Percentiles rank a stretch among this genome's conserved stretches.
Conservation (phyloP, 2,329 filamentous ascomycete genomes). For the Phaeosphaeria sp. region DNA sequence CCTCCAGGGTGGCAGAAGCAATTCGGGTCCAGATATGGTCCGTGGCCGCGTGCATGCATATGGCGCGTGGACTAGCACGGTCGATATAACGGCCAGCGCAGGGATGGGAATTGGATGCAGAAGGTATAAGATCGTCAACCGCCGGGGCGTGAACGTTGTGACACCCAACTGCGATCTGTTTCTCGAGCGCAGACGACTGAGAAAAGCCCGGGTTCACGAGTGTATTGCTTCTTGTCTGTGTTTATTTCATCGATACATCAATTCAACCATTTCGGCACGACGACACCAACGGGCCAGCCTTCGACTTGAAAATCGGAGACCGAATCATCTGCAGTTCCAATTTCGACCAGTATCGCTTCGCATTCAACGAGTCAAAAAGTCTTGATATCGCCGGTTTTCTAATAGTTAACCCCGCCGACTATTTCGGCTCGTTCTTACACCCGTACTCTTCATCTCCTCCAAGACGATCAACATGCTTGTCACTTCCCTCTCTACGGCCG, state of each 20-base stretch:
- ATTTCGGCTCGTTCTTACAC: background rate
- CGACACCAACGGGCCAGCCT: background rate
- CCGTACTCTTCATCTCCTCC: background rate
- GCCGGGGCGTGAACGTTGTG: slow-evolving; percentile 23
- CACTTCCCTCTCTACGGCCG: slow-evolving; percentile 30
- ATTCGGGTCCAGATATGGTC: slow-evolving; percentile 31
- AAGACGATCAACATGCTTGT: slow-evolving; percentile 34
- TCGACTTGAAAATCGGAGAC: background rate
- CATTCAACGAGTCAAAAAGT: background rate
- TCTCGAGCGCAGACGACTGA: slow-evolving; percentile 5
- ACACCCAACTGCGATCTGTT: slow-evolving; percentile 24
- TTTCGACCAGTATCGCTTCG: background rate
- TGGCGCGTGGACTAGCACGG: slow-evolving; percentile 36
- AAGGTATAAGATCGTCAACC: slow-evolving; percentile 39
- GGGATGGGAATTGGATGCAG: slow-evolving; percentile 22
- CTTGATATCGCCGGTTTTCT: background rate
- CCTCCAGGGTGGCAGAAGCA: slow-evolving; percentile 19
- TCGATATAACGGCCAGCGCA: slow-evolving; percentile 36
- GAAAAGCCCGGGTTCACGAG: background rate
- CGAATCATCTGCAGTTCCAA: background rate
- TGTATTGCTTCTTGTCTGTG: background rate
- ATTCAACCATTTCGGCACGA: background rate
- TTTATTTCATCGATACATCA: background rate
- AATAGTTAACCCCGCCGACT: background rate
- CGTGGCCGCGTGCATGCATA: slow-evolving; percentile 37